Conservation (phyloP, 2,329 filamentous ascomycete genomes). For the Colletotrichum salicis region DNA sequence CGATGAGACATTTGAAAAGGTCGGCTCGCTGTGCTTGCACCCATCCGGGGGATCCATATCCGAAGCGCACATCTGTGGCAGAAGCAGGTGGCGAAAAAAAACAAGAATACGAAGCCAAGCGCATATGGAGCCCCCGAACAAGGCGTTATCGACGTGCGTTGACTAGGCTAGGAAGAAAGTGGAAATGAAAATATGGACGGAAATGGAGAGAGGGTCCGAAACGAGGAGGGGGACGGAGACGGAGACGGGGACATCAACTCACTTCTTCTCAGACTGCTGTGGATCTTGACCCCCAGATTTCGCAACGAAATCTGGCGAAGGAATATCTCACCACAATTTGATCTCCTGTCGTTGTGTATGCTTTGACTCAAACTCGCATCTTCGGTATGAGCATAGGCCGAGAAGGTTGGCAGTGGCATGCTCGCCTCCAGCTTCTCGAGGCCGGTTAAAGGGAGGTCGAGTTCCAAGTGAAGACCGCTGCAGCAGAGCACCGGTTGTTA, state of each 20-base stretch:
- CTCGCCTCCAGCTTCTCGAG: slow-evolving; percentile 63
- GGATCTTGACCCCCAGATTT: slow-evolving; percentile 62
- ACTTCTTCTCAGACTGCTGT: slow-evolving; percentile 64
- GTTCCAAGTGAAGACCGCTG: slow-evolving; percentile 66
- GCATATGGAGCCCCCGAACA: not conserved
- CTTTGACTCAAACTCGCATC: slow-evolving; percentile 1
- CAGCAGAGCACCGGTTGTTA: slow-evolving; percentile 10
- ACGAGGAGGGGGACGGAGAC: not conserved
- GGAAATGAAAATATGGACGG: not conserved
- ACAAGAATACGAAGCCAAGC: not conserved
- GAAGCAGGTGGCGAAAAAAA: not conserved
- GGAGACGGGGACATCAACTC: slow-evolving; percentile 42
- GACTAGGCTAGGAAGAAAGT: not conserved
- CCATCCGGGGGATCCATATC: not conserved
- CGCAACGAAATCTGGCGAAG: slow-evolving; percentile 68
- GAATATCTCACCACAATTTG: slow-evolving; percentile 68
- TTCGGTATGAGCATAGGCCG: not conserved
- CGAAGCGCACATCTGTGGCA: not conserved
- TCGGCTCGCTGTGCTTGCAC: not conserved
- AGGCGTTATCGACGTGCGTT: not conserved
- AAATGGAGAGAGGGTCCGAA: not conserved
- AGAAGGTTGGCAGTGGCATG: slow-evolving; percentile 49
- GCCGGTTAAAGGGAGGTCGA: slow-evolving; percentile 66
- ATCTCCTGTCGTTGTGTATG: slow-evolving; percentile 54
- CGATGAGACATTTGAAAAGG: not conserved